Evolutionary conservation across 768 basidiomycete genomes (phyloP).

Genomic region (Trametes meyenii): DNA sequence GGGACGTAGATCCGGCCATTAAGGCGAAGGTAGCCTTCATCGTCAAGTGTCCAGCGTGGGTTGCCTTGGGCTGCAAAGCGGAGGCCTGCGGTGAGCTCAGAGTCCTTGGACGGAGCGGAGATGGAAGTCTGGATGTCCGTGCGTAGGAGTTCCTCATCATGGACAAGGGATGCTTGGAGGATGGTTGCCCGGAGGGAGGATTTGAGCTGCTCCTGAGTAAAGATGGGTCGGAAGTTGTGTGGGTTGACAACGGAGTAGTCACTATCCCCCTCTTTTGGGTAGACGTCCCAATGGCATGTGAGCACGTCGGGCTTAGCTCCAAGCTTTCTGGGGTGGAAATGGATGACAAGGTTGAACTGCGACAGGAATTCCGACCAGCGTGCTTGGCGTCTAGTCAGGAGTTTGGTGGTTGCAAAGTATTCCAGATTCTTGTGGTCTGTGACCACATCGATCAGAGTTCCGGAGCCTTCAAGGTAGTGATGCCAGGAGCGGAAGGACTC

Average conservation of each 20-base stretch:
- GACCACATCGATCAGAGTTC: conserved; percentile 25
- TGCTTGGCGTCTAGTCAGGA: conserved; percentile 40
- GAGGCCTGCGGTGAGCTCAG: conserved; percentile 6
- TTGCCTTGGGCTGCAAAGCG: not conserved
- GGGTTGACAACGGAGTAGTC: conserved; percentile 26
- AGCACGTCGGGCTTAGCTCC: conserved; percentile 23
- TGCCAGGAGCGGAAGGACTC: conserved; percentile 32
- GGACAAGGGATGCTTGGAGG: conserved; percentile 9
- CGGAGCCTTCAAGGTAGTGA: conserved; percentile 28
- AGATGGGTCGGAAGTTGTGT: conserved; percentile 24
- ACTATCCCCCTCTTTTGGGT: conserved; percentile 30
- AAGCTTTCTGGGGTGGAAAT: conserved; percentile 8
- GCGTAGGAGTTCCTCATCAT: conserved; percentile 29
- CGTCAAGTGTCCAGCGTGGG: not conserved
- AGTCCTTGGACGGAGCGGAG: not conserved
- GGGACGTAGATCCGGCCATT: conserved; percentile 30
- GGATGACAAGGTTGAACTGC: conserved; percentile 27
- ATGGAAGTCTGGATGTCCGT: conserved; percentile 18
- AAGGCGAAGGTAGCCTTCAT: conserved; percentile 15
- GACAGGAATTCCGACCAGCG: conserved; percentile 36
- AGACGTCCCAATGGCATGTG: conserved; percentile 27
- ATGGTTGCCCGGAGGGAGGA: conserved; percentile 26
- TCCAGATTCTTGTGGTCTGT: conserved; percentile 44
- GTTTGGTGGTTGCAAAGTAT: conserved; percentile 37
- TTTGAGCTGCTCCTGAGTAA: conserved; percentile 26